Evolutionary conservation across 768 basidiomycete species (phyloP), one percentile per base, ranked within the genome.

Genomic region (Lenzites betulinus): DNA sequence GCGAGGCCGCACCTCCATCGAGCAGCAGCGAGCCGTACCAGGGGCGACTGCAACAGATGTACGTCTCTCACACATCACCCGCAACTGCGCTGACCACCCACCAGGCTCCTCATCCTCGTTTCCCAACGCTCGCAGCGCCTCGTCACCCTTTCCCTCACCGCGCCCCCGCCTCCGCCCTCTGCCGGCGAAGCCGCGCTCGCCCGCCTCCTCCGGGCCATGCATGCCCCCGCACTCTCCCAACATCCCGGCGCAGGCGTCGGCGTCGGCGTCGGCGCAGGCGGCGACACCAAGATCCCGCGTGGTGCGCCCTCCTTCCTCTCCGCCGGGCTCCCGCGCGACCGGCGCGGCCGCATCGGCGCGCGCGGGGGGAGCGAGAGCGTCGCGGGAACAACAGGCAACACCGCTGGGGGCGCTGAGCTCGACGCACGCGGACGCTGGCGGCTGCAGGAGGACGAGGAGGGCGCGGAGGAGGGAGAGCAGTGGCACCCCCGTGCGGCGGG

Each of bases 1-100:
- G 30, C 0, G 83, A 79, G 33, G 83, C 87, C 59, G 88, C 88
- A 48, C 79, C 76, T 44, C 76, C 83, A 42, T 75, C 82, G 35
- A 84, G 87, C 11, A 11, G 30, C 54, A 78, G 79, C 13, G 79
- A 81, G 1, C 83, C 85, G 60, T 82, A 86, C 58, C 82, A 83
- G 56, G 88, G 90, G 18, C 82, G 89, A 23, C 72, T 93, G 22
- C 90, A 92, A 64, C 92, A 93, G 72, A 93, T 93, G 92, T 90
- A 67, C 50, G 83, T 66, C 15, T 12, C 41, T 25, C 11, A 38
- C 26, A 4, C 22, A 25, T 28, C 11, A 48, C 30, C 53, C 26
- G 47, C 28, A 56, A 60, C 6, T 35, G 54, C 36, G 18, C 50
- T 62, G 39, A 50, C 26, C 13, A 25, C 12, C 60, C 33, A 38